Conservation (phyloP, 495 filamentous ascomycete genomes). For the Cudoniella acicularis region DNA sequence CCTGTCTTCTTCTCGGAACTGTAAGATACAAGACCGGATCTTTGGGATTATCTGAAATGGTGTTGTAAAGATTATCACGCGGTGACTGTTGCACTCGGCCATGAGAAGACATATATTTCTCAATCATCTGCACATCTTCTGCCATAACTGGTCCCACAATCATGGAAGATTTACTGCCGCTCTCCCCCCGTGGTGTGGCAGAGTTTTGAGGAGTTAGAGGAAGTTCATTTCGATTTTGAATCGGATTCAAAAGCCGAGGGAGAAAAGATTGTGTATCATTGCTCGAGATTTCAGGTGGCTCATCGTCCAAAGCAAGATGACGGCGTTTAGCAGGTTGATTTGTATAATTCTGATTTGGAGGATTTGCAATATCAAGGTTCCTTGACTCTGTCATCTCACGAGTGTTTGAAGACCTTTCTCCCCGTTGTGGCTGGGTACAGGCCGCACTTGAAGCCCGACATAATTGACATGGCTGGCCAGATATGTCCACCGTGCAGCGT, state of each 20-base stretch:
- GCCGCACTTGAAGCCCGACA: slow-evolving; percentile 30
- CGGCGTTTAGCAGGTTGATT: background rate
- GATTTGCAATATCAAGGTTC: background rate
- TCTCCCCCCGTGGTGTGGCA: slow-evolving; percentile 26
- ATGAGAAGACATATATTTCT: slow-evolving; percentile 46
- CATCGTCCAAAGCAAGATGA: background rate
- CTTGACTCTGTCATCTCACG: background rate
- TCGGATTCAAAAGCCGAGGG: slow-evolving; percentile 29
- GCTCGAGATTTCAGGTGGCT: background rate
- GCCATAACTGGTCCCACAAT: slow-evolving; percentile 50
- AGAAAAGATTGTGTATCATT: slow-evolving; percentile 39
- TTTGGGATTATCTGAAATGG: slow-evolving; percentile 12
- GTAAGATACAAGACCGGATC: slow-evolving; percentile 45
- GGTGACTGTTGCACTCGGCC: background rate
- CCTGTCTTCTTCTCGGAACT: slow-evolving; percentile 26
- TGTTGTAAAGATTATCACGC: slow-evolving; percentile 3
- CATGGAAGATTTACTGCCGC: slow-evolving; percentile 32
- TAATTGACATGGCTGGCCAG: slow-evolving; percentile 42
- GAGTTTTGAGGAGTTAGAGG: slow-evolving; percentile 10
- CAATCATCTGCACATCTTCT: slow-evolving; percentile 49
- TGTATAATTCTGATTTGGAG: background rate
- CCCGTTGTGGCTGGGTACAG: background rate
- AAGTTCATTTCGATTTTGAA: slow-evolving; percentile 27
- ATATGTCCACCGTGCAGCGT: slow-evolving; percentile 47
- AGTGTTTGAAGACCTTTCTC: background rate